These are phyloP conservation scores for Sistotremastrum niveocremeum DNA, from an alignment of 768 basidiomycete species.

Conservation along the genomic window DNA sequence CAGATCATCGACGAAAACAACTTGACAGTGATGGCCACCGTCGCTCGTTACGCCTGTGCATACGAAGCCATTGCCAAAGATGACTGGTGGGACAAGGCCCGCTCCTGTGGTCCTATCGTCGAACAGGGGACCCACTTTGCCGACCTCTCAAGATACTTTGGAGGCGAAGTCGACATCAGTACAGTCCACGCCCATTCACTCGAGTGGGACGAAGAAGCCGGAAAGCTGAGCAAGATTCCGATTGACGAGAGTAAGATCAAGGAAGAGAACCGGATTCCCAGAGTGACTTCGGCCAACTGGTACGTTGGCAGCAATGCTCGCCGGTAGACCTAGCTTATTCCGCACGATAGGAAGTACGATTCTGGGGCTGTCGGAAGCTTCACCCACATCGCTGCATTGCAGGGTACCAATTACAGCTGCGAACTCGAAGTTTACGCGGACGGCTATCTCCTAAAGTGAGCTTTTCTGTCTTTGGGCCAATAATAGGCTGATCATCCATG, in stretches of 20 bases:
- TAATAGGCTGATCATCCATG: slow-evolving; percentile 3
- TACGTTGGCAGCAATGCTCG: slow-evolving; percentile 16
- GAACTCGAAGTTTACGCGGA: slow-evolving; percentile 92
- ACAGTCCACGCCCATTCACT: slow-evolving; percentile 75
- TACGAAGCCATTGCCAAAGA: slow-evolving; percentile 69
- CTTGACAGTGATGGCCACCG: slow-evolving; percentile 89
- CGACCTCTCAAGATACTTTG: slow-evolving; percentile 93
- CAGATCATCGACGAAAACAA: slow-evolving; percentile 89
- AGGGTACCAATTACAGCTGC: slow-evolving; percentile 88
- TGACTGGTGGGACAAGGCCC: slow-evolving; percentile 89
- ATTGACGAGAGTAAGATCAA: slow-evolving; percentile 79
- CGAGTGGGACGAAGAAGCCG: slow-evolving; percentile 86
- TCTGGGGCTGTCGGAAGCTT: slow-evolving; percentile 89
- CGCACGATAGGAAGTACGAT: slow-evolving; percentile 68
- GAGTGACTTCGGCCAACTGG: slow-evolving; percentile 89
- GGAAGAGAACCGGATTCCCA: slow-evolving; percentile 83
- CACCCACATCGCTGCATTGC: slow-evolving; percentile 80
- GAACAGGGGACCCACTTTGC: slow-evolving; percentile 97
- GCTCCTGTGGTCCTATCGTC: slow-evolving; percentile 66
- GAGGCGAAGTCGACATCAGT: slow-evolving; percentile 83
- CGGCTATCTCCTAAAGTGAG: slow-evolving; percentile 75
- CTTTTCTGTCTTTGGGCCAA: slow-evolving; percentile 1
- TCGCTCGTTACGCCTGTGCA: slow-evolving; percentile 87
- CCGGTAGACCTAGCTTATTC: background rate
- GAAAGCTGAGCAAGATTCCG: slow-evolving; percentile 62